Evolutionary conservation across 306 rosid genomes (phyloP), one percentile per base, ranked within the genome.

Genomic region (Abrus precatorius): DNA sequence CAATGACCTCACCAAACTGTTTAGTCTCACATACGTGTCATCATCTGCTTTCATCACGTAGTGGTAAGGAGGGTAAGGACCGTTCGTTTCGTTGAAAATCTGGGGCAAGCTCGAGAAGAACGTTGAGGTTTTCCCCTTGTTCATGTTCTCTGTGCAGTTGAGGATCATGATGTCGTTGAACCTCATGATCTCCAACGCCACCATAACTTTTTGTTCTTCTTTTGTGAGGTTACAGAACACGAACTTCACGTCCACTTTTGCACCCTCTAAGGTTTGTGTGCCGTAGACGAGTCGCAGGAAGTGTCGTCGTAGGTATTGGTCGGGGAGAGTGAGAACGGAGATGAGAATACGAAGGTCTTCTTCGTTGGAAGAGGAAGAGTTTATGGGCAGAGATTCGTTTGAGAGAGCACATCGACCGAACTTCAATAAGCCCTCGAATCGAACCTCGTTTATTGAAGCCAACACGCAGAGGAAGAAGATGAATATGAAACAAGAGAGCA

Each of bases 31-130:
- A 41, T 89, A 93, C 0, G 88, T 82, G 76, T 95, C 99, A 52
- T 95, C 99, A 4, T 95, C 99, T 0, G 92, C 79, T 88, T 95
- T 95, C 99, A 95, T 86, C 3, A 93, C 91, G 57, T 95, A 95
- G 62, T 95, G 94, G 72, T 93, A 95, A 0, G 99, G 99, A 27
- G 97, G 99, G 80, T 83, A 29, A 0, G 84, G 77, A 3, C 36
- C 75, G 2, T 74, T 10, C 9, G 85, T 75, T 52, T 86, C 89
- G 49, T 87, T 87, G 83, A 91, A 81, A 4, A 95, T 85, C 43
- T 88, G 94, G 0, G 98, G 98, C 38, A 93, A 63, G 69, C 89
- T 90, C 8, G 91, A 88, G 87, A 93, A 95, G 89, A 85, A 93
- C 3, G 96, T 84, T 13, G 89, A 86, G 13, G 99, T 95, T 73